Percentiles rank a stretch among this genome's conserved stretches.
phyloP scores from a whole-genome alignment of 345 rosid genomes.

The Aurinia saxatilis region DNA sequence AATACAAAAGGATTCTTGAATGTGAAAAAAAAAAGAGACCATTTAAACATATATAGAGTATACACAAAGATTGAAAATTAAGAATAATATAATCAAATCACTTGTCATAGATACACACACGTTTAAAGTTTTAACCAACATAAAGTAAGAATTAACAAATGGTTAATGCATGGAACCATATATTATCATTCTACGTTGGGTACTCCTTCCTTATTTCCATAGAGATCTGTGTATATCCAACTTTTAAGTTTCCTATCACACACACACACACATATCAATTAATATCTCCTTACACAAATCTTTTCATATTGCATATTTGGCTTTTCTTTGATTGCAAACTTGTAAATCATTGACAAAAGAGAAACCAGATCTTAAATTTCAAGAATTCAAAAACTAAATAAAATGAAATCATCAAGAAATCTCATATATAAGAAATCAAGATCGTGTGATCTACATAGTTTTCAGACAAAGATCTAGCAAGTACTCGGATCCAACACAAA shows the following conservation, averaged over 20 bases:
- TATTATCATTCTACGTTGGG: conserved; percentile 30
- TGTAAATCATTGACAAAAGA: not conserved
- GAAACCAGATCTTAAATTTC: conserved; percentile 6
- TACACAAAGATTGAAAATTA: not conserved
- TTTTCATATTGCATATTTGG: conserved; percentile 3
- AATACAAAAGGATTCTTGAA: not conserved
- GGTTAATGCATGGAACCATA: conserved; percentile 31
- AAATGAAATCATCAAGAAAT: conserved; percentile 2
- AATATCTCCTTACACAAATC: not conserved
- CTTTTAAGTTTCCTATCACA: conserved; percentile 10
- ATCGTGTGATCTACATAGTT: conserved; percentile 1
- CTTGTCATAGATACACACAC: conserved; percentile 13
- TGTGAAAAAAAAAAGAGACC: not conserved
- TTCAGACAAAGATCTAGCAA: not conserved
- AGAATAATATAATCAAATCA: not conserved
- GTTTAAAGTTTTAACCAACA: conserved; percentile 8
- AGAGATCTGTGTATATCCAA: conserved; percentile 21
- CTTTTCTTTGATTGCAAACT: not conserved
- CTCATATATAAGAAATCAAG: conserved; percentile 13
- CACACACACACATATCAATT: not conserved
- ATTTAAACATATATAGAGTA: not conserved
- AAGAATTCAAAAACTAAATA: not conserved
- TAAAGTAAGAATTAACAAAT: conserved; percentile 20
- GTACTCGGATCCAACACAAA: conserved; percentile 10
- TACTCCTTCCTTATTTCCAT: conserved; percentile 16